Conservation (phyloP, 441 rosid genomes). For the Eutrema salsugineum region DNA sequence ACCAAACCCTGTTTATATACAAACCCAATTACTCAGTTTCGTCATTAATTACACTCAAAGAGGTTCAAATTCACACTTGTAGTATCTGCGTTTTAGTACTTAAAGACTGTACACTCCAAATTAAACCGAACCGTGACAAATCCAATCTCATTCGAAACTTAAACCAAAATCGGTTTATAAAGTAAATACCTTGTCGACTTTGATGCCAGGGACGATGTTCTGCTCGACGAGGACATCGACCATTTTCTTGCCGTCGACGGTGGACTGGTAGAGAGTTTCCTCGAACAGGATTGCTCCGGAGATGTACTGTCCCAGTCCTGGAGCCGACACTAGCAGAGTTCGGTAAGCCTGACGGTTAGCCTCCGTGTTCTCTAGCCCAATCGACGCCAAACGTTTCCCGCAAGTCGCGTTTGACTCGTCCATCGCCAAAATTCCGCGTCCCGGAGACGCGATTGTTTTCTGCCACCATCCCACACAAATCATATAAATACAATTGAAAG, state of each 20-base stretch:
- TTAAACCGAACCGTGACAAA: background rate
- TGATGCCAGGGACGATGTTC: conserved; percentile 86
- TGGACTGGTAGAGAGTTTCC: conserved; percentile 93
- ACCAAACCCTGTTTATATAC: conserved; percentile 68
- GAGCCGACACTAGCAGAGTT: conserved; percentile 75
- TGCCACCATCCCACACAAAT: conserved; percentile 27
- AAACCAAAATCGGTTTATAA: background rate
- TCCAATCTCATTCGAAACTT: background rate
- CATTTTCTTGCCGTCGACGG: conserved; percentile 74
- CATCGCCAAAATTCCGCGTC: conserved; percentile 95
- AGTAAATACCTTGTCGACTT: conserved; percentile 76
- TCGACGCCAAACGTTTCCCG: conserved; percentile 80
- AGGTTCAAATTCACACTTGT: background rate
- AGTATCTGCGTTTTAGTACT: background rate
- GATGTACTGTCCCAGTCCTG: conserved; percentile 79
- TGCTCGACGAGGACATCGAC: conserved; percentile 86
- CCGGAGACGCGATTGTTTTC: conserved; percentile 94
- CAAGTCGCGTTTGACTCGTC: conserved; percentile 97
- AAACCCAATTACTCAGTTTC: background rate
- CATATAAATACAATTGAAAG: background rate
- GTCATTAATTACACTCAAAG: background rate
- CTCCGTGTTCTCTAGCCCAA: conserved; percentile 87
- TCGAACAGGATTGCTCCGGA: conserved; percentile 87
- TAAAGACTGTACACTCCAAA: background rate
- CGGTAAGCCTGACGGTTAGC: conserved; percentile 96